These are phyloP conservation scores for Citrullus colocynthis DNA, from an alignment of 306 rosid species.

Conservation along the genomic window DNA sequence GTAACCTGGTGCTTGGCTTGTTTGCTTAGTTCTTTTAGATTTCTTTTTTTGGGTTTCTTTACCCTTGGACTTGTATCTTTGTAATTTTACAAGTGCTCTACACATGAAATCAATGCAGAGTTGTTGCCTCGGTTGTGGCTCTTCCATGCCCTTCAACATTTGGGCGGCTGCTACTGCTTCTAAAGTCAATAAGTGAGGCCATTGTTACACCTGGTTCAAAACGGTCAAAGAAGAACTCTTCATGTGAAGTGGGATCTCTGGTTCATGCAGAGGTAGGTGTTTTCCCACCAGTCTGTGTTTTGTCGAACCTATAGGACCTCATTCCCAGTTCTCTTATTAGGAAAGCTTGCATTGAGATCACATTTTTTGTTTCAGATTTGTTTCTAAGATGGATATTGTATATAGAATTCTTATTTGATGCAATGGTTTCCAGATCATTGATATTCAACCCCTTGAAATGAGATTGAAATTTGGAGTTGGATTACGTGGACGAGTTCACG, in stretches of 20 bases:
- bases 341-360: not conserved
- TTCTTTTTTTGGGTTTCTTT: not conserved
- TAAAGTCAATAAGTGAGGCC: slow-evolving; percentile 25
- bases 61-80: not conserved
- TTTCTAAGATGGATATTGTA: not conserved
- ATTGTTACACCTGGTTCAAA: slow-evolving; percentile 52
- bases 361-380: not conserved
- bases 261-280: slow-evolving; percentile 81
- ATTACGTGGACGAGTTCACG: slow-evolving; percentile 64
- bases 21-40: not conserved
- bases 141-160: slow-evolving; percentile 65
- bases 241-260: slow-evolving; percentile 62
- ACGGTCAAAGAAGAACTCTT: slow-evolving; percentile 59
- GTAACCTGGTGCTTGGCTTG: not conserved
- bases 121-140: slow-evolving; percentile 56
- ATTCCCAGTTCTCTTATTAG: not conserved
- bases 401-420: slow-evolving; percentile 9
- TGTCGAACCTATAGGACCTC: not conserved
- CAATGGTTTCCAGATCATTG: slow-evolving; percentile 54
- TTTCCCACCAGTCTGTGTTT: not conserved
- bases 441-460: slow-evolving; percentile 59
- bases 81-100: not conserved
- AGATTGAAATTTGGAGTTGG: slow-evolving; percentile 77
- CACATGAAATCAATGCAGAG: slow-evolving; percentile 33
- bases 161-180: slow-evolving; percentile 68